A percentile compares a stretch with the other conserved stretches of the same genome.
Conservation (phyloP, 768 basidiomycete species). For the Grammothele lineata region DNA sequence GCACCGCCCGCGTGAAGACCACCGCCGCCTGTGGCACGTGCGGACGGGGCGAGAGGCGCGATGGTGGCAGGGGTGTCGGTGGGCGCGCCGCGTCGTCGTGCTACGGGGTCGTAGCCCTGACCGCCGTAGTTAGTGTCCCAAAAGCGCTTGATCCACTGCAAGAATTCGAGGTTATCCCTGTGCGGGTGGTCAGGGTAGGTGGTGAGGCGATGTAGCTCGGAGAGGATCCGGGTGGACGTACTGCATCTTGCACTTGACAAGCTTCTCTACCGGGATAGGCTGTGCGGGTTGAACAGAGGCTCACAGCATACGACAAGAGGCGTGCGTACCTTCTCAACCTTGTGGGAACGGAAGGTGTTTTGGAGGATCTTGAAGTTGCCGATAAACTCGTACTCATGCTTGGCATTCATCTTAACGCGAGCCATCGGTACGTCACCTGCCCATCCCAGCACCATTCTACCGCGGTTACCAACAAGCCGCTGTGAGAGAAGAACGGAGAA, state of each 20-base stretch:
- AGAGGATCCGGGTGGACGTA: slow-evolving; percentile 40
- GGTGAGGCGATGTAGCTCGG: slow-evolving; percentile 7
- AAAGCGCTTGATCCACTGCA: slow-evolving; percentile 95
- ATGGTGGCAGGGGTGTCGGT: slow-evolving; percentile 78
- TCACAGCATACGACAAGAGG: background rate
- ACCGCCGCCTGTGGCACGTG: slow-evolving; percentile 25
- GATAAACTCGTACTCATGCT: slow-evolving; percentile 92
- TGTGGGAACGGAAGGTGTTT: slow-evolving; percentile 84
- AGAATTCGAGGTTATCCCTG: slow-evolving; percentile 96
- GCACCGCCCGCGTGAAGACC: slow-evolving; percentile 31
- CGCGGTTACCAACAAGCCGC: slow-evolving; percentile 10
- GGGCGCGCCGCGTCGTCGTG: slow-evolving; percentile 71
- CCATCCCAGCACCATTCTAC: slow-evolving; percentile 7
- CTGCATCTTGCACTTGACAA: slow-evolving; percentile 99
- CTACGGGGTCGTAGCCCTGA: slow-evolving; percentile 81
- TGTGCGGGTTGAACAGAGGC: slow-evolving; percentile 26
- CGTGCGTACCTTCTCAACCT: slow-evolving; percentile 79
- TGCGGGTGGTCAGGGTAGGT: slow-evolving; percentile 1
- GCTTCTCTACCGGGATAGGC: slow-evolving; percentile 93
- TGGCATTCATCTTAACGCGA: slow-evolving; percentile 94
- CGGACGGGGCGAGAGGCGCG: slow-evolving; percentile 52
- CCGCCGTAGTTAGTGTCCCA: slow-evolving; percentile 94
- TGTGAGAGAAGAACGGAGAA: too few relatives aligned
- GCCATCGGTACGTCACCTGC: slow-evolving; percentile 91
- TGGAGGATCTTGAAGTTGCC: slow-evolving; percentile 97